A percentile compares a stretch with the other conserved stretches of the same genome.
phyloP scores from a whole-genome alignment of 257 asterid genomes.

The Capsicum rhomboideum region DNA sequence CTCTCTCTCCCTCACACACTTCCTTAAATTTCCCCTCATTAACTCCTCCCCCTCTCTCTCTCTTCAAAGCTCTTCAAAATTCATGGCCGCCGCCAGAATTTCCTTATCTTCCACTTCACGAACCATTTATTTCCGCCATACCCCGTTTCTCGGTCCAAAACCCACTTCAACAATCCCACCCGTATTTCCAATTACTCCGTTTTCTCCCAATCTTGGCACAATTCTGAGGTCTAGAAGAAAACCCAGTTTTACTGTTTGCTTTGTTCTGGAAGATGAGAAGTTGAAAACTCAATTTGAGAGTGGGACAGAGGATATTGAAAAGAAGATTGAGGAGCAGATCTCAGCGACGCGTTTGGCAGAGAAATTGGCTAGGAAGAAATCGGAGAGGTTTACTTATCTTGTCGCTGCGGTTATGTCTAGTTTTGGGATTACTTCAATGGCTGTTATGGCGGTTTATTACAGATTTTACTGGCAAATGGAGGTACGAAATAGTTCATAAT shows the following conservation, averaged over 20 bases:
- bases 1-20: background rate
- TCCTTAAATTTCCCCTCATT: background rate
- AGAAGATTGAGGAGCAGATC: conserved; percentile 25
- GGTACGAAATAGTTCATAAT: background rate
- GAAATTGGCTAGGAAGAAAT: conserved; percentile 63
- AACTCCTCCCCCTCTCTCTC: background rate
- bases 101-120: conserved; percentile 24
- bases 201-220: conserved; percentile 1
- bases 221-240: conserved; percentile 15
- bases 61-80: background rate
- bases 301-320: conserved; percentile 14
- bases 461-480: conserved; percentile 9
- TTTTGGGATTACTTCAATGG: conserved; percentile 4
- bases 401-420: conserved; percentile 12
- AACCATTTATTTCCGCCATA: conserved; percentile 10
- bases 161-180: conserved; percentile 13
- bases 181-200: background rate
- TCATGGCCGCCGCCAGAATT: conserved; percentile 28
- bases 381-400: conserved; percentile 77
- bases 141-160: conserved; percentile 28
- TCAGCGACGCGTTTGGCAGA: conserved; percentile 29
- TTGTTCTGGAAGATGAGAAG: conserved; percentile 49
- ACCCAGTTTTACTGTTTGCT: conserved; percentile 43
- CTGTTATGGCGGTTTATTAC: background rate
- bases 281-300: conserved; percentile 7